These are phyloP conservation scores for Jatropha multifida DNA, from an alignment of 441 rosid genomes.

Conservation along the genomic window DNA sequence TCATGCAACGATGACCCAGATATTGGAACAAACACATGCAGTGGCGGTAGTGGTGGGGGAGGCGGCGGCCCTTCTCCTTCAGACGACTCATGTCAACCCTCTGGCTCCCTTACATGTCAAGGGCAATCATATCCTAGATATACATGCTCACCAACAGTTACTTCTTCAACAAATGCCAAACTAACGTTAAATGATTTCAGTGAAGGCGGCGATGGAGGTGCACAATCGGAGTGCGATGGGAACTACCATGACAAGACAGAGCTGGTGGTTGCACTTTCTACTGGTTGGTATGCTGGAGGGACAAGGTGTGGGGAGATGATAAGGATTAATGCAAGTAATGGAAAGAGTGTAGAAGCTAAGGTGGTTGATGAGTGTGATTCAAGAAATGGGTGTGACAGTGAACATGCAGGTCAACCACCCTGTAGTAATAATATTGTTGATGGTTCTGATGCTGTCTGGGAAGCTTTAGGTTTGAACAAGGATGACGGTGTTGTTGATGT, in stretches of 20 bases:
- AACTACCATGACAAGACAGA: constrained; percentile 22
- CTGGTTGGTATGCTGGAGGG: constrained; percentile 32
- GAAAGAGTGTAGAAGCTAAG: constrained; percentile 31
- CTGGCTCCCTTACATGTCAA: constrained; percentile 24
- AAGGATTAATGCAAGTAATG: constrained; percentile 27
- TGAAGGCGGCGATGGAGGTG: constrained; percentile 35
- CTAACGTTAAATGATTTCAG: constrained; percentile 39
- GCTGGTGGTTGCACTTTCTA: constrained; percentile 37
- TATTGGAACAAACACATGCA: constrained; percentile 28
- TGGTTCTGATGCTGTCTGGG: constrained; percentile 42
- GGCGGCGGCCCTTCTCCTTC: neutral
- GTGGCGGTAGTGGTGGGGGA: neutral
- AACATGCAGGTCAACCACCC: constrained; percentile 35
- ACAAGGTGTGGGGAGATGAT: constrained; percentile 39
- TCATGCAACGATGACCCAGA: constrained; percentile 38
- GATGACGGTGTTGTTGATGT: constrained; percentile 30
- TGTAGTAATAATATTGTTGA: constrained; percentile 35
- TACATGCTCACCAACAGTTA: constrained; percentile 36
- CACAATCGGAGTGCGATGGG: constrained; percentile 30
- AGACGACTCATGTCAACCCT: constrained; percentile 15
- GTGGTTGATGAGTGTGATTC: constrained; percentile 54
- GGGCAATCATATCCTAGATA: constrained; percentile 4
- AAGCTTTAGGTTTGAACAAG: constrained; percentile 30
- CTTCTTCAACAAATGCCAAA: constrained; percentile 27
- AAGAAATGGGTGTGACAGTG: constrained; percentile 34